These are phyloP conservation scores for Rhynchospora pubera DNA, from an alignment of 176 grass and related monocot genomes.

Conservation along the genomic window DNA sequence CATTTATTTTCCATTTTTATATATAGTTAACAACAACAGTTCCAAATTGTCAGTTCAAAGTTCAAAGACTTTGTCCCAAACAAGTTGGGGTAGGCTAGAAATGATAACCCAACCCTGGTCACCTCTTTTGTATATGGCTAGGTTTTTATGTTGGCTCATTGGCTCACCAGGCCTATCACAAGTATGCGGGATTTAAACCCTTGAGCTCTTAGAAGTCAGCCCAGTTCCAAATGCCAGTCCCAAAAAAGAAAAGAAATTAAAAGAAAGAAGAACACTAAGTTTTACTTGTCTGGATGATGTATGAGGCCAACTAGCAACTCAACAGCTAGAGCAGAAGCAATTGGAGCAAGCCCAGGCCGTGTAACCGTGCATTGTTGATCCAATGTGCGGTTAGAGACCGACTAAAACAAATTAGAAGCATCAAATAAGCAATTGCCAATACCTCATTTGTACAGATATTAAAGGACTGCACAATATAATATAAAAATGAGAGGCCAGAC, in stretches of 20 bases:
- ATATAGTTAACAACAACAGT: not conserved
- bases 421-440: not conserved
- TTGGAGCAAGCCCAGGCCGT: constrained; percentile 78
- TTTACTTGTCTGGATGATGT: constrained; percentile 81
- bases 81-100: no score
- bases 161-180: no score
- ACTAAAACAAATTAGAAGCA: constrained; percentile 33
- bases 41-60: not conserved
- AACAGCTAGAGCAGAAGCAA: constrained; percentile 63
- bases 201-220: no score
- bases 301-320: constrained; percentile 78
- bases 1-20: not conserved
- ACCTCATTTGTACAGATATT: not conserved
- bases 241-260: not conserved
- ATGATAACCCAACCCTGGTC: no score
- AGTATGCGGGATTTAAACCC: no score
- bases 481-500: not conserved
- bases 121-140: no score
- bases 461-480: not conserved
- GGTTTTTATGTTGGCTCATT: no score
- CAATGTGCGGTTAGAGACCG: constrained; percentile 77
- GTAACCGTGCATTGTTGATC: constrained; percentile 98
- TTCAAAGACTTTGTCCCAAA: no score
- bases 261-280: not conserved
- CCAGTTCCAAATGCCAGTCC: no score